Base-by-base conservation (phyloP, 2,329 filamentous ascomycete species). In the Didymella pinodella region DNA sequence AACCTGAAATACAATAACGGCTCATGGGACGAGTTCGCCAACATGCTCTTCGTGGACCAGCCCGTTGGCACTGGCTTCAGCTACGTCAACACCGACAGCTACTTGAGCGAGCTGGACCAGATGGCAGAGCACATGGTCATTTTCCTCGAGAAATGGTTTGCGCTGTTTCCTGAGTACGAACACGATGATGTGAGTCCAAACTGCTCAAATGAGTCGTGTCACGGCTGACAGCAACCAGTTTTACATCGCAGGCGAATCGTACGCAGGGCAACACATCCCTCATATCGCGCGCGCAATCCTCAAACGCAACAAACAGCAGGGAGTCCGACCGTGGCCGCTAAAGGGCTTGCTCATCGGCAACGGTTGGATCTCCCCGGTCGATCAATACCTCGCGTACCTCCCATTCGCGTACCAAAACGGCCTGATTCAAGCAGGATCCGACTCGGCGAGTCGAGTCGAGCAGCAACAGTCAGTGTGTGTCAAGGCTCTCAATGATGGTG, bases 21-120 rank as follows among this genome's bases (percentile, higher is more conserved):
- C n/a, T 93, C 93, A 0, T 99, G 96, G 96, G 90, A 97, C 77
- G 94, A 99, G 80, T 99, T 98, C 73, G 92, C 95, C 65, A 99
- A 99, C 72, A 79, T 99, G 50, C 86, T 99, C 59, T 99, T 99
- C 74, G 92, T 99, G 60, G 95, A 99, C 74, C 96, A 98, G 74
- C 95, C 95, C 0, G 93, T 98, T 34, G 96, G 95, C 12, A 97
- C 94, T 1, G 95, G 95, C 2, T 99, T 91, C 81, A 99, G 95
- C 79, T 98, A 95, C 74, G 93, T 93, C 73, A 90, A 97, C 73
- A 95, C 92, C 14, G 86, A 99, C 77, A 91, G 88, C 70, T 98
- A 91, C 73, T 77, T 97, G 18, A 87, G 89, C 66, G 94, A 97
- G 75, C 84, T 99, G 61, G 86, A 90, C 59, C 86, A 93, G 66